These are phyloP conservation scores for Trichoderma harzianum DNA, from an alignment of 2,329 filamentous ascomycete genomes.

Conservation along the genomic window DNA sequence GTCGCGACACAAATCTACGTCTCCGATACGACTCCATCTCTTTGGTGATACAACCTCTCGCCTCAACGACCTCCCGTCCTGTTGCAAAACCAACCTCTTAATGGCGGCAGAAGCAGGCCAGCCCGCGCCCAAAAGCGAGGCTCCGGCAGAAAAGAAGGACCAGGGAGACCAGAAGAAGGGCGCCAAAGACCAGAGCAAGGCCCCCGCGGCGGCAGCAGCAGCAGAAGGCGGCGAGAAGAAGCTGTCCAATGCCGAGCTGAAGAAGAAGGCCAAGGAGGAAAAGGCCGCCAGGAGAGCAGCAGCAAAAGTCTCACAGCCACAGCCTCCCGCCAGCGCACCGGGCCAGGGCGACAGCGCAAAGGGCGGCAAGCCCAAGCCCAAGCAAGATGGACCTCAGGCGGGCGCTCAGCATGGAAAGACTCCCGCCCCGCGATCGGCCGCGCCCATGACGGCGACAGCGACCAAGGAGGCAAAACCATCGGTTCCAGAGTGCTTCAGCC, in stretches of 20 bases:
- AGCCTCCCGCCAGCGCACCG: constrained; percentile 38
- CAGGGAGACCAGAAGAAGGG: constrained; percentile 12
- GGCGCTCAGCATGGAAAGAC: constrained; percentile 33
- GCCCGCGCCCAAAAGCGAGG: constrained; percentile 28
- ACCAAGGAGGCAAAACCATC: constrained; percentile 57
- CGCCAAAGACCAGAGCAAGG: constrained; percentile 15
- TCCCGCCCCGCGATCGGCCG: constrained; percentile 31
- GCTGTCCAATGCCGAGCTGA: constrained; percentile 73
- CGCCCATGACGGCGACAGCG: constrained; percentile 35
- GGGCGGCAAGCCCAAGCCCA: constrained; percentile 46
- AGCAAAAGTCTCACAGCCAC: constrained; percentile 55
- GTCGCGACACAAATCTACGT: not conserved
- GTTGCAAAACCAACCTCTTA: not conserved
- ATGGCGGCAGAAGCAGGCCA: constrained; percentile 35
- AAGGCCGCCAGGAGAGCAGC: constrained; percentile 82
- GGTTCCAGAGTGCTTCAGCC: constrained; percentile 72
- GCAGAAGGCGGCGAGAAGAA: constrained; percentile 45
- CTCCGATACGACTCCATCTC: not conserved
- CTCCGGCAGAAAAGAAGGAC: constrained; percentile 24
- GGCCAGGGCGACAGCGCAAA: constrained; percentile 38
- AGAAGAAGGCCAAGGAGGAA: constrained; percentile 86
- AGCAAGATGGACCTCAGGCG: constrained; percentile 40
- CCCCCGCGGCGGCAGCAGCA: constrained; percentile 15
- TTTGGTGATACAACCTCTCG: not conserved
- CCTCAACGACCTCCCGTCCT: not conserved